Evolutionary conservation across 2,329 filamentous ascomycete species (phyloP).

Genomic region (Trichoderma sp.): DNA sequence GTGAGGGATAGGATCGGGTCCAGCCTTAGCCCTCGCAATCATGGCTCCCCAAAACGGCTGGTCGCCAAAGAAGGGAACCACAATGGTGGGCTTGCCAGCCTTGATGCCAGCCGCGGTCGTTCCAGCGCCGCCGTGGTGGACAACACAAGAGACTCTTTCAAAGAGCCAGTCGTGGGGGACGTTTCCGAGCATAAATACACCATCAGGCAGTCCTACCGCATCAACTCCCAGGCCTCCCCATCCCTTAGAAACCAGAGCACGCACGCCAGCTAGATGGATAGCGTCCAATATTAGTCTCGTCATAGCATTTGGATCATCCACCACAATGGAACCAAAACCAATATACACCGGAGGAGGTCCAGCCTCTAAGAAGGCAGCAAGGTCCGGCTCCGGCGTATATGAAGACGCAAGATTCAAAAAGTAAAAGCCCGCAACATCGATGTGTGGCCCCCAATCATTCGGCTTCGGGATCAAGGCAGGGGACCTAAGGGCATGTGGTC

Average conservation of each 20-base stretch:
- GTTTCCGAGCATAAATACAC: constrained; percentile 81
- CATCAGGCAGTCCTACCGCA: constrained; percentile 67
- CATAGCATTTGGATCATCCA: constrained; percentile 72
- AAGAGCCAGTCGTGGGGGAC: constrained; percentile 91
- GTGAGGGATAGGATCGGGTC: constrained; percentile 68
- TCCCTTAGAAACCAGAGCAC: constrained; percentile 81
- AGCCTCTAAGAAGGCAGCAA: constrained; percentile 65
- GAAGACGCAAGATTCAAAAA: constrained; percentile 69
- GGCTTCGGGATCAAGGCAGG: constrained; percentile 78
- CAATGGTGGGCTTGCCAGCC: constrained; percentile 74
- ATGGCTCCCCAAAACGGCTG: constrained; percentile 84
- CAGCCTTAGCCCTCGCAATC: constrained; percentile 70
- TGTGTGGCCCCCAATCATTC: constrained; percentile 70
- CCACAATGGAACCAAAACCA: constrained; percentile 80
- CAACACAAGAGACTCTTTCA: constrained; percentile 74
- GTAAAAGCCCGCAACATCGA: constrained; percentile 75
- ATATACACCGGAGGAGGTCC: constrained; percentile 78
- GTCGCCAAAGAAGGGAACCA: constrained; percentile 86
- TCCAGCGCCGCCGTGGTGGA: constrained; percentile 85
- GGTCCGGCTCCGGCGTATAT: constrained; percentile 65
- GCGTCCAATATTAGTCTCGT: constrained; percentile 74
- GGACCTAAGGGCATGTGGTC: constrained; percentile 46
- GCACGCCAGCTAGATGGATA: constrained; percentile 64
- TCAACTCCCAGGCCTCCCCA: constrained; percentile 84
- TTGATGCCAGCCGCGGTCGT: constrained; percentile 87